These are phyloP conservation scores for Nicotiana otophora DNA, from an alignment of 257 asterid genomes.

Conservation along the genomic window DNA sequence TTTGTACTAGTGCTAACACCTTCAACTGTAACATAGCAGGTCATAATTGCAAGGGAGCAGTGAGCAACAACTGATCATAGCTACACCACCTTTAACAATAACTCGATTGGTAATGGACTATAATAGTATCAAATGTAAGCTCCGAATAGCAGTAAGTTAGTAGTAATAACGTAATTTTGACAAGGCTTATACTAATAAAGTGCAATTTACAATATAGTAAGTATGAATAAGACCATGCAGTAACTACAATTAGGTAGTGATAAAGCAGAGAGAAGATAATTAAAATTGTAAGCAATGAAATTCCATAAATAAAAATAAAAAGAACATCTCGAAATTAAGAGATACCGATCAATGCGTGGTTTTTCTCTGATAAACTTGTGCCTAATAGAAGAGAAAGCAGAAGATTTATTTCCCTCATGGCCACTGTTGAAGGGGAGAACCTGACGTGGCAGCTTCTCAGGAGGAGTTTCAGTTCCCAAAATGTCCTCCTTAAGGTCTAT, in stretches of 20 bases:
- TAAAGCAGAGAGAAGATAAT: background rate
- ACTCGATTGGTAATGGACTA: too few relatives aligned
- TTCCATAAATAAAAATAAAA: background rate
- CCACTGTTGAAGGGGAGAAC: constrained; percentile 34
- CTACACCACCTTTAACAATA: too few relatives aligned
- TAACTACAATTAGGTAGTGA: background rate
- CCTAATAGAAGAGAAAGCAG: constrained; percentile 64
- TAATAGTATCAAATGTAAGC: background rate
- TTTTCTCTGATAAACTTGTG: constrained; percentile 58
- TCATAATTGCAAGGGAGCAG: background rate
- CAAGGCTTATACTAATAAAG: too few relatives aligned
- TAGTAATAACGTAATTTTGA: background rate
- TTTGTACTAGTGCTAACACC: background rate
- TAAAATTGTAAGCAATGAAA: background rate
- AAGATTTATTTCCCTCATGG: constrained; percentile 24
- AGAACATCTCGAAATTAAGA: too few relatives aligned
- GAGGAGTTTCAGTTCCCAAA: constrained; percentile 78
- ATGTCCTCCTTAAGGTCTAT: too few relatives aligned
- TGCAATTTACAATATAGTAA: background rate
- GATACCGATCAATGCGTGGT: constrained; percentile 22
- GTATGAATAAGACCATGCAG: background rate
- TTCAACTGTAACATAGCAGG: background rate
- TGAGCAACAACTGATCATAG: background rate
- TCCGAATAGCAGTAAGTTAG: background rate
- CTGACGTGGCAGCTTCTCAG: constrained; percentile 74